A percentile compares a stretch with the other conserved stretches of the same genome.
phyloP scores from a whole-genome alignment of 2,329 filamentous ascomycete genomes.

The Ophiostoma novo-ulmi region DNA sequence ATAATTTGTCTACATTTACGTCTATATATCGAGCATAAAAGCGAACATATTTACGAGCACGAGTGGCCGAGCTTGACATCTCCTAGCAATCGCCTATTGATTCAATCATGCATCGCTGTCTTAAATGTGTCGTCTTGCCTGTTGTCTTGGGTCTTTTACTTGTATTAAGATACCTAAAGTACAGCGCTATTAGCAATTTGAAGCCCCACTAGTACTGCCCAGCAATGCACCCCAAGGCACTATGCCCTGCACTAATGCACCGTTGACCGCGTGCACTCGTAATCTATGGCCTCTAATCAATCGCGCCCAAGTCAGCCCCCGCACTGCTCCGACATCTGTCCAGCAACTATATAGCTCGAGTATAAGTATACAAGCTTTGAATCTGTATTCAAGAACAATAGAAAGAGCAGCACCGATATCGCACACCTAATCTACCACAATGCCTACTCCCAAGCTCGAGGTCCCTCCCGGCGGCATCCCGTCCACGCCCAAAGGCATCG shows the following conservation, averaged over 20 bases:
- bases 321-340: neutral
- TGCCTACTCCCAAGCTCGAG: conserved; percentile 1
- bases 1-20: too few species aligned
- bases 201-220: neutral
- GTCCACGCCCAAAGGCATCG: conserved; percentile 35
- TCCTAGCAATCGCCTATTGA: too few species aligned
- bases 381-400: neutral
- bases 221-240: neutral
- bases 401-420: neutral
- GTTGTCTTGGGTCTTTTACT: too few species aligned
- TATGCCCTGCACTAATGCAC: neutral
- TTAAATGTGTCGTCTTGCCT: too few species aligned
- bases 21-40: too few species aligned
- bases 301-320: neutral
- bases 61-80: too few species aligned
- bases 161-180: neutral
- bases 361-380: neutral
- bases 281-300: neutral
- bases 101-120: too few species aligned
- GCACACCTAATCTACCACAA: neutral
- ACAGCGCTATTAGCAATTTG: neutral
- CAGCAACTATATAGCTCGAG: neutral
- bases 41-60: too few species aligned
- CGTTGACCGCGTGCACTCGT: neutral
- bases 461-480: conserved; percentile 22